Percentiles rank a stretch among this genome's conserved stretches.
Evolutionary conservation across 805 yeast genomes (phyloP).

Genomic region (Metschnikowia koreensis): DNA sequence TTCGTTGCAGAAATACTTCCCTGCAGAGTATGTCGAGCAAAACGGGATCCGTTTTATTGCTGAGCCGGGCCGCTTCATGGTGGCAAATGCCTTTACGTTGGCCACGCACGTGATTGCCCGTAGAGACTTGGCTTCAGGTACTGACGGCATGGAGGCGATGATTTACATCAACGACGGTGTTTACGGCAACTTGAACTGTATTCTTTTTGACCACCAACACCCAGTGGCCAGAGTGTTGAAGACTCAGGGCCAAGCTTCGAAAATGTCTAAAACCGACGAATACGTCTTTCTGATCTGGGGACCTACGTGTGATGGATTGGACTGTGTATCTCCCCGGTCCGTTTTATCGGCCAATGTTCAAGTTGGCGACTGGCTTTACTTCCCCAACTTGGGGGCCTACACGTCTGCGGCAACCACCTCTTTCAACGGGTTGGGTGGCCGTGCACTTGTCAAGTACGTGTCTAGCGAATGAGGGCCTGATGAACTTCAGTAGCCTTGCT

Average conservation of each 20-base stretch:
- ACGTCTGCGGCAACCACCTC: conserved; percentile 89
- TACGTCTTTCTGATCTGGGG: conserved; percentile 84
- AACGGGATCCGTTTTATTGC: conserved; percentile 59
- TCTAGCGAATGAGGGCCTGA: conserved; percentile 13
- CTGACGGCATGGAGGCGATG: conserved; percentile 51
- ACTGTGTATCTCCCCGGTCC: conserved; percentile 62
- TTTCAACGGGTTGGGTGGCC: conserved; percentile 82
- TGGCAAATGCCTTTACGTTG: conserved; percentile 79
- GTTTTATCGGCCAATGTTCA: conserved; percentile 56
- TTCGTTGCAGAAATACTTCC: conserved; percentile 61
- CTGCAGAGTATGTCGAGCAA: conserved; percentile 30
- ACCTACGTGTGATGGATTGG: conserved; percentile 97
- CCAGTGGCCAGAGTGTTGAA: conserved; percentile 69
- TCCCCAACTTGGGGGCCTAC: conserved; percentile 84
- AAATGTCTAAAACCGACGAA: conserved; percentile 1
- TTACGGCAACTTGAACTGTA: conserved; percentile 93
- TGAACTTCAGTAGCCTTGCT: conserved; percentile 10
- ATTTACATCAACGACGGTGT: conserved; percentile 91
- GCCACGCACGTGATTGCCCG: conserved; percentile 86
- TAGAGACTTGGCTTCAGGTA: conserved; percentile 41
- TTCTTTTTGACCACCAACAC: conserved; percentile 85
- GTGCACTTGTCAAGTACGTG: conserved; percentile 62
- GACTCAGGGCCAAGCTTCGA: conserved; percentile 19
- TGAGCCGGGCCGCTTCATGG: conserved; percentile 92
- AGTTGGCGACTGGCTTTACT: conserved; percentile 92